A percentile compares a stretch with the other conserved stretches of the same genome.
These are phyloP conservation scores for Omphalotus olearius DNA, from an alignment of 1,284 basidiomycete species.

Conservation along the genomic window DNA sequence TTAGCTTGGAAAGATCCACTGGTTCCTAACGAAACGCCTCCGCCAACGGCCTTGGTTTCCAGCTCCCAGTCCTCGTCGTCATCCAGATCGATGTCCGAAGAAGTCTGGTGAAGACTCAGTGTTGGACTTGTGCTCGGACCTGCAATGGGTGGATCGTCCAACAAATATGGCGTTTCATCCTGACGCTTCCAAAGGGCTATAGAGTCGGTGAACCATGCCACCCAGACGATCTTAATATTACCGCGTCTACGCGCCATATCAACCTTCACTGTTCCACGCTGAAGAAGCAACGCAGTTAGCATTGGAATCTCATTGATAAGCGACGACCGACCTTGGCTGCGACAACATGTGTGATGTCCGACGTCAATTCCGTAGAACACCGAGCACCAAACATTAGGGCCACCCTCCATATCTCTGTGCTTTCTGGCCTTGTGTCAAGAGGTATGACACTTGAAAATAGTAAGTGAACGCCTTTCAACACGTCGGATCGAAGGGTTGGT, in stretches of 20 bases:
- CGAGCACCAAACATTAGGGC: constrained; percentile 87
- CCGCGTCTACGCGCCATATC: constrained; percentile 70
- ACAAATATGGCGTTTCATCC: constrained; percentile 68
- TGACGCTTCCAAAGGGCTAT: constrained; percentile 77
- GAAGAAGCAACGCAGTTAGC: constrained; percentile 4
- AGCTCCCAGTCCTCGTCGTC: constrained; percentile 60
- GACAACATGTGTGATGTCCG: constrained; percentile 86
- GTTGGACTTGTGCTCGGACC: constrained; percentile 37
- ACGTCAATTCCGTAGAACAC: constrained; percentile 67
- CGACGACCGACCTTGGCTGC: constrained; percentile 63
- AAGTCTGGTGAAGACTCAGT: constrained; percentile 50
- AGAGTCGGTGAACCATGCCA: constrained; percentile 86
- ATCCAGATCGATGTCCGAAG: constrained; percentile 62
- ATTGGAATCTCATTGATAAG: constrained; percentile 7
- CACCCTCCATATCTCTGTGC: constrained; percentile 84
- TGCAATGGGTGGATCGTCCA: constrained; percentile 43
- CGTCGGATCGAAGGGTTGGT: constrained; percentile 70
- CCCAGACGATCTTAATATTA: constrained; percentile 79
- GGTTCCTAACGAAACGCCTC: constrained; percentile 6
- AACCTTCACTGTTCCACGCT: constrained; percentile 90
- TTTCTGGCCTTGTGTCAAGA: constrained; percentile 73
- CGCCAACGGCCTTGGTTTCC: constrained; percentile 22
- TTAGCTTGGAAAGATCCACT: constrained; percentile 39
- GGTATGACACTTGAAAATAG: constrained; percentile 95
- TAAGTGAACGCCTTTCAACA: constrained; percentile 75